Percentiles rank a stretch among this genome's conserved stretches.
Conservation (phyloP, 306 rosid genomes). For the Dalbergia cochinchinensis region DNA sequence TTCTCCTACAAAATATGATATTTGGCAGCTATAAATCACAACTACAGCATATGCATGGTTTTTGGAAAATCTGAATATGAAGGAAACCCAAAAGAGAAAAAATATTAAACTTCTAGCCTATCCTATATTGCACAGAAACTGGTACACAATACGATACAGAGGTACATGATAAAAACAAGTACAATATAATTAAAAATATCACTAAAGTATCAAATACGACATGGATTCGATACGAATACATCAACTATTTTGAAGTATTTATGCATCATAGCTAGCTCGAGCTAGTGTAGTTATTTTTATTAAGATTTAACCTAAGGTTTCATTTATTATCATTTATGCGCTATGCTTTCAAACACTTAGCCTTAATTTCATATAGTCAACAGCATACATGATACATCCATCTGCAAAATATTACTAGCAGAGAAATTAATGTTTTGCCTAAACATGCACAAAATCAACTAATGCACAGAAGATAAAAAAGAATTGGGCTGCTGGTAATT, state of each 20-base stretch:
- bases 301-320: slow-evolving; percentile 10
- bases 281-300: slow-evolving; percentile 27
- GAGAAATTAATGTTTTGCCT: background rate
- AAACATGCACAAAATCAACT: background rate
- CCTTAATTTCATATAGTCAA: slow-evolving; percentile 9
- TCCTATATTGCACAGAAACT: background rate
- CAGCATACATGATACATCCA: background rate
- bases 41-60: slow-evolving; percentile 8
- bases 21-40: slow-evolving; percentile 2
- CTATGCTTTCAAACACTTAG: slow-evolving; percentile 1
- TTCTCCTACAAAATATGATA: slow-evolving; percentile 57
- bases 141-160: too few species aligned
- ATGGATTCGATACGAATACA: too few species aligned
- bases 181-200: too few species aligned
- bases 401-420: slow-evolving; percentile 1
- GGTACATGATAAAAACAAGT: too few species aligned
- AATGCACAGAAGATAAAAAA: too few species aligned
- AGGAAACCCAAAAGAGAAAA: slow-evolving; percentile 9
- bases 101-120: slow-evolving; percentile 3
- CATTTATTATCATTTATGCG: background rate
- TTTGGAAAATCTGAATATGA: slow-evolving; percentile 1
- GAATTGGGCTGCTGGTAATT: too few species aligned
- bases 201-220: too few species aligned
- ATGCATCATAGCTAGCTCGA: too few species aligned
- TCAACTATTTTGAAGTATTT: too few species aligned